A percentile compares a stretch with the other conserved stretches of the same genome.
These are phyloP conservation scores for Escovopsis sp. DNA, from an alignment of 2,329 filamentous ascomycete species.

Conservation along the genomic window DNA sequence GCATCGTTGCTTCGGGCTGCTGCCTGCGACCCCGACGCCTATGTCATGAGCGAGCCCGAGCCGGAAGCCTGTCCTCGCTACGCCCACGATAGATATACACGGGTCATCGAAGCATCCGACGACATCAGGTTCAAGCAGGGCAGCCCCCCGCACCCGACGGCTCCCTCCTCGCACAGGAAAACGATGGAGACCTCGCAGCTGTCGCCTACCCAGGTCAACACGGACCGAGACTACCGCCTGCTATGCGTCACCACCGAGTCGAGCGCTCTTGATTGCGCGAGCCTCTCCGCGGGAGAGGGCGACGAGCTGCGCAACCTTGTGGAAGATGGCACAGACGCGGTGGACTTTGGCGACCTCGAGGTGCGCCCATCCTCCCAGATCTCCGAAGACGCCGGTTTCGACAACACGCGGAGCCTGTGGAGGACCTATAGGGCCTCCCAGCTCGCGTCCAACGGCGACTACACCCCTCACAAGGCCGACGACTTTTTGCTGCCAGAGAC, in stretches of 20 bases:
- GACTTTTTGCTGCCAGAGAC: constrained; percentile 28
- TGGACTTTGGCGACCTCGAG: constrained; percentile 27
- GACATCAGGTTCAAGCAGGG: not conserved
- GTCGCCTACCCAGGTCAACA: constrained; percentile 41
- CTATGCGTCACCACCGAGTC: constrained; percentile 16
- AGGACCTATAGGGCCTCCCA: constrained; percentile 20
- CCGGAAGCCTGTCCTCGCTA: too few relatives aligned
- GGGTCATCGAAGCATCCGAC: not conserved
- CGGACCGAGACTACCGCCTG: constrained; percentile 39
- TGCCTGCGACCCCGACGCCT: too few relatives aligned
- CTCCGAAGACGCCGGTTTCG: constrained; percentile 25
- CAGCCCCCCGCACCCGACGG: not conserved
- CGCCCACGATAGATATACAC: not conserved
- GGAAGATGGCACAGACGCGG: constrained; percentile 32
- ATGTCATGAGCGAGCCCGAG: too few relatives aligned
- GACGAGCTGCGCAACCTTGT: constrained; percentile 20
- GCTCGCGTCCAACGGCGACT: constrained; percentile 13
- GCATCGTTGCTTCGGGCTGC: too few relatives aligned
- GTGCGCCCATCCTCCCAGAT: constrained; percentile 24
- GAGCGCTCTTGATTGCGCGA: constrained; percentile 13
- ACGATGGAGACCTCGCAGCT: constrained; percentile 32
- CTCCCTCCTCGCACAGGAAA: constrained; percentile 8
- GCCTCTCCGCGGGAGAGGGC: constrained; percentile 16
- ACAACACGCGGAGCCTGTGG: constrained; percentile 24
- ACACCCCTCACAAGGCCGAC: constrained; percentile 17